A percentile compares a stretch with the other conserved stretches of the same genome.
These are phyloP conservation scores for Fusarium begoniae DNA, from an alignment of 2,329 filamentous ascomycete species.

Conservation along the genomic window DNA sequence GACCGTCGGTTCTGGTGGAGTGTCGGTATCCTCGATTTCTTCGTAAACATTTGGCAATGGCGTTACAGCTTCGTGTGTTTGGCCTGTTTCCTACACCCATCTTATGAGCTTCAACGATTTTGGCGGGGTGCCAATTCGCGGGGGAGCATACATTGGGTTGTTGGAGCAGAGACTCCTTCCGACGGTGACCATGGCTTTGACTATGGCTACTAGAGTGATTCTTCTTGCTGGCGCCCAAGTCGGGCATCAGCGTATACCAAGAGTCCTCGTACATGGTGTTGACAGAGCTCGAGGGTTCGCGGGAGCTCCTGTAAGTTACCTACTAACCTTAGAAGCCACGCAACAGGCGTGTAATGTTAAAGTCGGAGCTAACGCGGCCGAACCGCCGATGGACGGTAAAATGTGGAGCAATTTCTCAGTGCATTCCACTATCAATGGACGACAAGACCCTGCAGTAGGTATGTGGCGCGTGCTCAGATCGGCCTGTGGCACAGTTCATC, in stretches of 20 bases:
- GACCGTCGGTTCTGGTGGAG: constrained; percentile 73
- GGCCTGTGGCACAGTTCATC: constrained; percentile 16
- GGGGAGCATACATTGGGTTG: constrained; percentile 63
- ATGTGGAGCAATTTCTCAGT: constrained; percentile 8
- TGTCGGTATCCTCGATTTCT: constrained; percentile 62
- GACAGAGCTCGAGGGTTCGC: constrained; percentile 27
- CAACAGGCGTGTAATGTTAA: constrained; percentile 38
- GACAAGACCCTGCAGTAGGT: background rate
- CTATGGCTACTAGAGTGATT: constrained; percentile 54
- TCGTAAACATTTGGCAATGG: constrained; percentile 68
- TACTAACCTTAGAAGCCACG: constrained; percentile 42
- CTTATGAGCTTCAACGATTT: constrained; percentile 39
- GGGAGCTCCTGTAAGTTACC: constrained; percentile 2
- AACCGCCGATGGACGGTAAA: constrained; percentile 41
- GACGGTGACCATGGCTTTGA: constrained; percentile 64
- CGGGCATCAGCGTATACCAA: constrained; percentile 82
- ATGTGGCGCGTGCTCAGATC: constrained; percentile 25
- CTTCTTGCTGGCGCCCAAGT: constrained; percentile 63
- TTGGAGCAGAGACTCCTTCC: constrained; percentile 75
- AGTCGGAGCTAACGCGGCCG: constrained; percentile 45
- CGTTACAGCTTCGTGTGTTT: constrained; percentile 60
- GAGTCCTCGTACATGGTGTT: constrained; percentile 80
- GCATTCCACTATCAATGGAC: no score
- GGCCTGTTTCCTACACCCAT: constrained; percentile 60
- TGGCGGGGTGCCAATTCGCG: constrained; percentile 16